Evolutionary conservation across 23 red algal species (phyloP).

Genomic region (Gracilariopsis chorda): DNA sequence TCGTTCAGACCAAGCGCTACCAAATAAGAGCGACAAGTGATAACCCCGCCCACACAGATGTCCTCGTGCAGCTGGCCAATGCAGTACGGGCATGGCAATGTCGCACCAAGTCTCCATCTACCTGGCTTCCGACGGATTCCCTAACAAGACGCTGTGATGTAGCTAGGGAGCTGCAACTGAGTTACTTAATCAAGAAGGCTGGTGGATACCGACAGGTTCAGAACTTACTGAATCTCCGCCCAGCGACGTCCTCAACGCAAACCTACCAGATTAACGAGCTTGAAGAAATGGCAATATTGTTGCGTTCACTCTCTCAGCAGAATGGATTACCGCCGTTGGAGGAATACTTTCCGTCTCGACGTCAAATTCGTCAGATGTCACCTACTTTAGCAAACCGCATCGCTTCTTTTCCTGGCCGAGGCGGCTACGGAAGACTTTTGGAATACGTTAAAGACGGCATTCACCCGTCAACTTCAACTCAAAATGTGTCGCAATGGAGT

Average conservation of each 20-base stretch:
- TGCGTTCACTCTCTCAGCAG: not conserved
- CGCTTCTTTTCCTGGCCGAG: conserved; percentile 2
- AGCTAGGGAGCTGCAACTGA: not conserved
- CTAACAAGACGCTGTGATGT: not conserved
- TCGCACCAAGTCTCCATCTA: not conserved
- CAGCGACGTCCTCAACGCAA: not conserved
- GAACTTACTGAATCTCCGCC: not conserved
- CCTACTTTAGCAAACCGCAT: conserved; percentile 28
- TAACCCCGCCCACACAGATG: not conserved
- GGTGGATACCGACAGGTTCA: conserved; percentile 6
- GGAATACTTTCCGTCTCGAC: not conserved
- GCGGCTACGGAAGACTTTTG: not conserved
- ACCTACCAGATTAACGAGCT: not conserved
- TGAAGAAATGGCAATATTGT: not conserved
- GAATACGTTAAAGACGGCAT: not conserved
- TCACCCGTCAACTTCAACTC: not conserved
- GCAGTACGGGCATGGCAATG: not conserved
- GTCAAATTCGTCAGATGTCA: not conserved
- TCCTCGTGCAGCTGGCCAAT: not conserved
- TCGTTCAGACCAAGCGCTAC: not conserved
- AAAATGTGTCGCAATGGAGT: not conserved
- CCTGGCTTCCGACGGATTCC: not conserved
- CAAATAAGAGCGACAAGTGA: too few relatives aligned
- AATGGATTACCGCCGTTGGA: not conserved
- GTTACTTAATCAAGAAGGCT: not conserved